Evolutionary conservation across 768 basidiomycete genomes (phyloP), one percentile per base, ranked within the genome.

Genomic region (Amanita exitialis): DNA sequence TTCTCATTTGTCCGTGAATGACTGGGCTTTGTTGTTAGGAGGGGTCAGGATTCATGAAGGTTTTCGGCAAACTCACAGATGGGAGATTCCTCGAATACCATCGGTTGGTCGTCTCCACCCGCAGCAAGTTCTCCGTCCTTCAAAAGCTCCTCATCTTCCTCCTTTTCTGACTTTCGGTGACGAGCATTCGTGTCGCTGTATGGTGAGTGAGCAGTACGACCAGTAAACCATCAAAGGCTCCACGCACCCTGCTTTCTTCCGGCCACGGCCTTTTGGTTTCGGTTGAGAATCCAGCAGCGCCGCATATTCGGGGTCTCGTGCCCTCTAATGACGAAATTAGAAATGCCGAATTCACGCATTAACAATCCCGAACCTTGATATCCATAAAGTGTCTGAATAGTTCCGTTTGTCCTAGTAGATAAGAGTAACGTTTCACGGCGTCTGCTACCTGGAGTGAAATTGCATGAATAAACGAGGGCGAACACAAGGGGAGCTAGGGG

Each of bases 361-460:
- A n/a, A 23, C 28, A 10, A 32, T 12, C 7, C 25, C 72, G 23
- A 18, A 88, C 91, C 78, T 96, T 96, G 67, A 97, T 85, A 64
- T 97, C 92, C 6, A 97, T 90, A 62, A 98, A 98, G 66, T 98
- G 95, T 59, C 92, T 91, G 75, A 99, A 99, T 16, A 98, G 75
- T 57, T 98, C 96, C 0, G 95, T 98, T 65, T 99, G 94, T 6
- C 96, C 96, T 1, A 99, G 77, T n/a, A 98, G 79, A 66, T 97
- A 98, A 2, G 89, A 90, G 63, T 97, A 98, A 15, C 93, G 85
- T 65, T 98, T 98, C 54, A 97, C 89, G 8, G 93, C 90, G 61
- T 97, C 94, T 16, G 90, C 71, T 36, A 93, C 77, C 91, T 97
- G 57, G 18, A 12, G 12, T 15, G 48, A 41, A 34, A 15, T 42